phyloP scores from a whole-genome alignment of 805 yeast species.

The Metschnikowia kofuensis region DNA sequence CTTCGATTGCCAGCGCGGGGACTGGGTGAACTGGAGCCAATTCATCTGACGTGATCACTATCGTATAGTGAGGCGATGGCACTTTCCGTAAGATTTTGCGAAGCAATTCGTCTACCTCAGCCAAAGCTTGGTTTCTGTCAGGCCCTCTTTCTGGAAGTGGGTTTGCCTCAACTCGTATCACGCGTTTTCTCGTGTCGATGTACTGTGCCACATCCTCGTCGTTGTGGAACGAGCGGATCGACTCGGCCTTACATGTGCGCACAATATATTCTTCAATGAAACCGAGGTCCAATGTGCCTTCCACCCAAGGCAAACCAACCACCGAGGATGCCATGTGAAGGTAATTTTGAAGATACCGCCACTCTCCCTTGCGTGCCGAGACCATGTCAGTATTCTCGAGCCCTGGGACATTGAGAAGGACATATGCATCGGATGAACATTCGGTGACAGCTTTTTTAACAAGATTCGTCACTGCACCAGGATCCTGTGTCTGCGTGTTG shows the following conservation, averaged over 20 bases:
- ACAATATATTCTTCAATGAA: constrained; percentile 41
- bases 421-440: constrained; percentile 38
- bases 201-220: constrained; percentile 52
- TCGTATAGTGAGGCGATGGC: constrained; percentile 70
- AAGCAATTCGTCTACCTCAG: constrained; percentile 45
- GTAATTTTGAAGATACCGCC: constrained; percentile 50
- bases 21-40: constrained; percentile 28
- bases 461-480: constrained; percentile 29
- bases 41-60: constrained; percentile 48
- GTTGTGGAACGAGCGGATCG: constrained; percentile 35
- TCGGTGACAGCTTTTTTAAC: constrained; percentile 34
- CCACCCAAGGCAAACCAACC: constrained; percentile 54
- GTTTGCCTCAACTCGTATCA: constrained; percentile 58
- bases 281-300: constrained; percentile 40
- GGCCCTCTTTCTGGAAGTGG: constrained; percentile 32
- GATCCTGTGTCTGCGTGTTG: constrained; percentile 20
- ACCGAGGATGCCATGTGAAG: constrained; percentile 58
- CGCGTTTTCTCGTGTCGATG: constrained; percentile 60
- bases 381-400: constrained; percentile 29
- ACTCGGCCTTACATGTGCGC: constrained; percentile 51
- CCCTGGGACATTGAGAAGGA: constrained; percentile 41
- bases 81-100: constrained; percentile 58
- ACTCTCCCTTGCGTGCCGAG: constrained; percentile 31
- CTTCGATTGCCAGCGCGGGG: constrained; percentile 27
- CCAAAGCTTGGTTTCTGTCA: constrained; percentile 28